Evolutionary conservation across 176 grass and related monocot species (phyloP), one percentile per base, ranked within the genome.

Genomic region (Cenchrus purpureus): DNA sequence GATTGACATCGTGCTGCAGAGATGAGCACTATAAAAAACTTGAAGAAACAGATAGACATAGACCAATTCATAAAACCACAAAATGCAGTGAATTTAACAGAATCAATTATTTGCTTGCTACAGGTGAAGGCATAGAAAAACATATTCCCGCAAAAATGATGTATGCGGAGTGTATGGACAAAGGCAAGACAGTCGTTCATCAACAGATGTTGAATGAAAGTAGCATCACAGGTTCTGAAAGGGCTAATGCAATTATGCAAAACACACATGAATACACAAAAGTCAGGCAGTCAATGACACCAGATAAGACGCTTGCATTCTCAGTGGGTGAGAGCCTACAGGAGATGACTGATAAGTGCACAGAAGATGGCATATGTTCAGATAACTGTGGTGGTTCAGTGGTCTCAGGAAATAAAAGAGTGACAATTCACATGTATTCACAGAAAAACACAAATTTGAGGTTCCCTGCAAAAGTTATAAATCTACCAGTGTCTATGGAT

Each of bases 401-500:
- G 44, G 73, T 79, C 82, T 78, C 22, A 71, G 75, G 17, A 77
- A 82, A 43, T 60, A 91, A 92, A 88, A 92, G 92, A 82, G 90
- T 94, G 65, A 88, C 78, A 50, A 91, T 94, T 79, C 84, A 91
- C 63, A 79, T 87, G 68, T 40, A 58, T 63, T 56, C 83, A 57
- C 31, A 77, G 31, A 54, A 40, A 64, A 79, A 71, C 12, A 61
- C 10, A 84, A 87, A 64, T 76, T 50, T 58, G 40, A 78, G 19
- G 15, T 42, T 73, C 58, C 77, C 83, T 37, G 90, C 86, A 83
- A 94, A 97, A 86, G 81, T 97, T 50, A 91, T 94, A 84, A 87
- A 72, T 84, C 86, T 94, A 70, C 95, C 95, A 84, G 80, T 37
- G 78, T 88, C 90, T 12, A 34, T 97, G 17, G 86, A 97, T 58